These are phyloP conservation scores for Lactarius pseudohatsudake DNA, from an alignment of 768 basidiomycete genomes.

Conservation along the genomic window DNA sequence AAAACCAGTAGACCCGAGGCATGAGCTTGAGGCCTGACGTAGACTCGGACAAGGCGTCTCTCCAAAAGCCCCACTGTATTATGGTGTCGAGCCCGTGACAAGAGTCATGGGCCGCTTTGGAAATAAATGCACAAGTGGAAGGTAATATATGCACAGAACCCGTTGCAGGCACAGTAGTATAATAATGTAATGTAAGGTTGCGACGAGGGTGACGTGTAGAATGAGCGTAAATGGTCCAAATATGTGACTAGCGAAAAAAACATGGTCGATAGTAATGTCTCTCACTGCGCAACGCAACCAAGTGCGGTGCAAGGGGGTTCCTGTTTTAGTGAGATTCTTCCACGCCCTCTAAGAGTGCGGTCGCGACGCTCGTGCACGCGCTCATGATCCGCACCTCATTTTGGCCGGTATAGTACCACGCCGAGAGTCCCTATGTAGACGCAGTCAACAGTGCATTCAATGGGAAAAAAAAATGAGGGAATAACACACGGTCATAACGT, in stretches of 20 bases:
- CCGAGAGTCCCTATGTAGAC: slow-evolving; percentile 49
- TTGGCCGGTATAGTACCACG: slow-evolving; percentile 69
- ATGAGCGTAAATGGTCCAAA: not conserved
- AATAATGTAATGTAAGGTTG: too few species aligned
- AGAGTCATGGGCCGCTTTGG: not conserved
- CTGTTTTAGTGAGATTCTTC: too few species aligned
- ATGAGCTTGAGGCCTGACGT: not conserved
- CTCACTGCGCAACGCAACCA: not conserved
- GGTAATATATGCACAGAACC: not conserved
- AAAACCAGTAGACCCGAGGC: not conserved
- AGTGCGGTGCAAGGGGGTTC: not conserved
- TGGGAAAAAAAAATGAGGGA: not conserved
- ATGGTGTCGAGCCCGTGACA: not conserved
- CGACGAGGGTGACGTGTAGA: not conserved
- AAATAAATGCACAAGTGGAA: not conserved
- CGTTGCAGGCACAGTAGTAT: not conserved
- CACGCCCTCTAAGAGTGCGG: slow-evolving; percentile 34
- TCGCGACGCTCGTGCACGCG: slow-evolving; percentile 42
- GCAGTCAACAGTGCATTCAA: not conserved
- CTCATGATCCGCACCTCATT: slow-evolving; percentile 46
- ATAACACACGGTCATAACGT: slow-evolving; percentile 57
- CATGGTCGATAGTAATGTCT: not conserved
- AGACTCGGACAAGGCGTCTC: not conserved
- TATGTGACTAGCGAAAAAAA: not conserved
- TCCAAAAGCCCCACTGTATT: not conserved